Conservation (phyloP, 2,329 filamentous ascomycete species). For the Pestalotiopsis sp. region DNA sequence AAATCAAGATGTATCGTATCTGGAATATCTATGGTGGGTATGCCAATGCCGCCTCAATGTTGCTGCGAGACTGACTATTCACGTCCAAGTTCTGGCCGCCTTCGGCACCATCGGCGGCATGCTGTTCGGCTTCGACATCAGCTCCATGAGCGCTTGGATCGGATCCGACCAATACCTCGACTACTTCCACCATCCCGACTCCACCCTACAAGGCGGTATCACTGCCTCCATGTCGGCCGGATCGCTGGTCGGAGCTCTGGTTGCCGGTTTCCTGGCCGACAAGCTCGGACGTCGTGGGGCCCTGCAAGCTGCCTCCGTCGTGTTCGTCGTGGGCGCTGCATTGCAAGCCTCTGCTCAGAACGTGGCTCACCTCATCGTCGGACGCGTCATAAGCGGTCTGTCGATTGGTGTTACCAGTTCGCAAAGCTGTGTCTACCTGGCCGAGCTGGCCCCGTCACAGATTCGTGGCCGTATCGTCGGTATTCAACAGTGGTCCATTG, state of each 20-base stretch:
- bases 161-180: slow-evolving; percentile 49
- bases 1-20: slow-evolving; percentile 6
- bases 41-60: too few species aligned
- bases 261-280: slow-evolving; percentile 48
- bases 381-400: slow-evolving; percentile 62
- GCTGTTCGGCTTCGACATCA: slow-evolving; percentile 50
- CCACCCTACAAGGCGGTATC: slow-evolving; percentile 50
- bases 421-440: slow-evolving; percentile 67
- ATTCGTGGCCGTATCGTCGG: slow-evolving; percentile 67
- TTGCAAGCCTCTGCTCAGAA: slow-evolving; percentile 61
- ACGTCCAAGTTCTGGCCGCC: slow-evolving; percentile 34
- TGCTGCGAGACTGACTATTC: background rate
- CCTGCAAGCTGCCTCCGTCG: slow-evolving; percentile 43
- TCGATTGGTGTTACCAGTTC: slow-evolving; percentile 66
- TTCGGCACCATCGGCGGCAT: slow-evolving; percentile 45
- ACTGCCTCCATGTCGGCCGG: slow-evolving; percentile 51
- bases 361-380: slow-evolving; percentile 52
- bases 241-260: slow-evolving; percentile 47
- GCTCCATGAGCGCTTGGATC: slow-evolving; percentile 56
- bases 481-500: slow-evolving; percentile 74
- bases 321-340: slow-evolving; percentile 57
- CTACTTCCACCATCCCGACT: slow-evolving; percentile 49
- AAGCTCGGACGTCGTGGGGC: slow-evolving; percentile 42
- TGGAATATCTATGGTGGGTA: background rate
- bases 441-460: slow-evolving; percentile 62